Evolutionary conservation across 225 moss, liverwort and hornwort species (phyloP).

Genomic region (Bryum argenteum): DNA sequence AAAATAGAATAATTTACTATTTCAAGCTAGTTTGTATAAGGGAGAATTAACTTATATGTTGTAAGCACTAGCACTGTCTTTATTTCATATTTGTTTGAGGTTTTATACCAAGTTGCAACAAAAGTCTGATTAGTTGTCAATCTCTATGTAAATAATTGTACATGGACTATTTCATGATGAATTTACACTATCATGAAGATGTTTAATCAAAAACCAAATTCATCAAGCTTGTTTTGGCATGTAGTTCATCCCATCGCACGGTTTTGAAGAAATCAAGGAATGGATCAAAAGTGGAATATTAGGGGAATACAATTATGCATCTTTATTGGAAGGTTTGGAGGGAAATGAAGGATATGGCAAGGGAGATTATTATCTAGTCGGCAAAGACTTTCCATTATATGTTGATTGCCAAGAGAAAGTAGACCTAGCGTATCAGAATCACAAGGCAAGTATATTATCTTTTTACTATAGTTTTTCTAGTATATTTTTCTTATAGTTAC

Average conservation of each 20-base stretch:
- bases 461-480: no score
- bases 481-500: not conserved
- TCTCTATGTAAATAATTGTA: no score
- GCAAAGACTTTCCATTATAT: constrained; percentile 87
- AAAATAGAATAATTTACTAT: no score
- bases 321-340: constrained; percentile 71
- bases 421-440: constrained; percentile 72
- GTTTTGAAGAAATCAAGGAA: constrained; percentile 77
- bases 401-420: constrained; percentile 85
- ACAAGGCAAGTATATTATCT: constrained; percentile 48
- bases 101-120: no score
- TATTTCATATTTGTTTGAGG: no score
- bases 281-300: constrained; percentile 79
- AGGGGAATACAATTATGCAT: constrained; percentile 65
- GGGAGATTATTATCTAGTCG: constrained; percentile 90
- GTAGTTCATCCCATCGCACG: constrained; percentile 69
- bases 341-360: constrained; percentile 79
- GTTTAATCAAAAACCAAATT: no score
- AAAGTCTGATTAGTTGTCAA: no score
- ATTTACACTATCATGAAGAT: no score
- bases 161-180: no score
- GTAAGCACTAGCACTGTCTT: no score
- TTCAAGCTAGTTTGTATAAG: no score
- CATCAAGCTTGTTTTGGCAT: not conserved
- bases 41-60: no score